Percentiles rank a stretch among this genome's conserved stretches.
Evolutionary conservation across 352 stramenopile species (phyloP).

Genomic region (Aphanomyces cochlioides): DNA sequence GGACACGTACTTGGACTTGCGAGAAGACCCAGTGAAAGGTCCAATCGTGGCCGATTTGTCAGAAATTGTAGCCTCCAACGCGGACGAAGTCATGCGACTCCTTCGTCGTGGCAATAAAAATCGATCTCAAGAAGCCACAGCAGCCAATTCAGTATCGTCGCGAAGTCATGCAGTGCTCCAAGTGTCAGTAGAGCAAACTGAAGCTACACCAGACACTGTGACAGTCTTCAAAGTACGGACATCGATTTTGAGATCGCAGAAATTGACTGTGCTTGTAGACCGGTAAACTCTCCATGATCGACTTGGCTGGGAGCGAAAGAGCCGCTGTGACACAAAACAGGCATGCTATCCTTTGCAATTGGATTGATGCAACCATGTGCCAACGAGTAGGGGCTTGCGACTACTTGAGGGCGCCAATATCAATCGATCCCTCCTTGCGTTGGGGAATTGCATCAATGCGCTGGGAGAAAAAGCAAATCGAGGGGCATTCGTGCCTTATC

Average conservation of each 20-base stretch:
- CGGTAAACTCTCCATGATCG: conserved; percentile 87
- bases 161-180: conserved; percentile 88
- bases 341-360: conserved; percentile 5
- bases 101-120: conserved; percentile 82
- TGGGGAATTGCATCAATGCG: conserved; percentile 93
- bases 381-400: conserved; percentile 44
- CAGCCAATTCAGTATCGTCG: conserved; percentile 84
- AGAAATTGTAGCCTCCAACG: conserved; percentile 75
- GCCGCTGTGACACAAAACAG: conserved; percentile 88
- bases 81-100: conserved; percentile 82
- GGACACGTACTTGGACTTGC: conserved; percentile 46
- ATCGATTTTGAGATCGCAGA: not conserved
- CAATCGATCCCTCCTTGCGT: conserved; percentile 85
- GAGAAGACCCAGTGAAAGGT: conserved; percentile 83
- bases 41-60: conserved; percentile 81
- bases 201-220: conserved; percentile 40
- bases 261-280: conserved; percentile 49
- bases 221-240: conserved; percentile 31
- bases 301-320: conserved; percentile 88
- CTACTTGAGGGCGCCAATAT: conserved; percentile 91
- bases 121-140: conserved; percentile 83
- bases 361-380: not conserved
- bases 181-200: conserved; percentile 71
- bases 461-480: conserved; percentile 73
- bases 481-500: conserved; percentile 83